Evolutionary conservation across 306 rosid genomes (phyloP).

Genomic region (Gillenia trifoliata): DNA sequence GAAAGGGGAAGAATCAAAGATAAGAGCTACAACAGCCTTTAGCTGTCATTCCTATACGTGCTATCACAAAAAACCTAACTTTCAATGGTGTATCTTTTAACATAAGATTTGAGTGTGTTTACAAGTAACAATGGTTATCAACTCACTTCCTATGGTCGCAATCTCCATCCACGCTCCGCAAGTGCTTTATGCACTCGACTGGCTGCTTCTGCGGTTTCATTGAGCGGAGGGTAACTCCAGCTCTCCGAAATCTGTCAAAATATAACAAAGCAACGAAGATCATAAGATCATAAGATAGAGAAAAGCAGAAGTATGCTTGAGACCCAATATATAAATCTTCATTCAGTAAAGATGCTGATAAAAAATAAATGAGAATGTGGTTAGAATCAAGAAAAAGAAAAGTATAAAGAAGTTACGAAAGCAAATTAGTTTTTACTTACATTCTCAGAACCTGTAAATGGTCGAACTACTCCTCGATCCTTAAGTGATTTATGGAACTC

Average conservation of each 20-base stretch:
- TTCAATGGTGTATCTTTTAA: conserved; percentile 5
- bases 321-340: neutral
- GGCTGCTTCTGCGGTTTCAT: conserved; percentile 82
- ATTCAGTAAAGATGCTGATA: neutral
- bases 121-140: neutral
- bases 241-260: conserved; percentile 74
- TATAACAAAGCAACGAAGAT: conserved; percentile 4
- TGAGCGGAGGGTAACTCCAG: conserved; percentile 97
- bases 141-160: conserved; percentile 43
- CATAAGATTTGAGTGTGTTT: neutral
- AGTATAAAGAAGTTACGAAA: neutral
- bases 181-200: conserved; percentile 65
- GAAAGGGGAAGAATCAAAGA: conserved; percentile 23
- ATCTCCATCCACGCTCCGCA: conserved; percentile 84
- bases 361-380: neutral
- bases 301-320: neutral
- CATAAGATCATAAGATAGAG: neutral
- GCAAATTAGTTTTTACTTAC: conserved; percentile 40
- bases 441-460: conserved; percentile 92
- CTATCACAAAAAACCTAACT: conserved; percentile 11
- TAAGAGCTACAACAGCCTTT: neutral
- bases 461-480: conserved; percentile 68
- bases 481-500: conserved; percentile 73
- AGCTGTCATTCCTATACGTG: conserved; percentile 21
- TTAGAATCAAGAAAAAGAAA: neutral